phyloP scores from a whole-genome alignment of 192 early-diverging fungal species.

The Coemansia erecta region DNA sequence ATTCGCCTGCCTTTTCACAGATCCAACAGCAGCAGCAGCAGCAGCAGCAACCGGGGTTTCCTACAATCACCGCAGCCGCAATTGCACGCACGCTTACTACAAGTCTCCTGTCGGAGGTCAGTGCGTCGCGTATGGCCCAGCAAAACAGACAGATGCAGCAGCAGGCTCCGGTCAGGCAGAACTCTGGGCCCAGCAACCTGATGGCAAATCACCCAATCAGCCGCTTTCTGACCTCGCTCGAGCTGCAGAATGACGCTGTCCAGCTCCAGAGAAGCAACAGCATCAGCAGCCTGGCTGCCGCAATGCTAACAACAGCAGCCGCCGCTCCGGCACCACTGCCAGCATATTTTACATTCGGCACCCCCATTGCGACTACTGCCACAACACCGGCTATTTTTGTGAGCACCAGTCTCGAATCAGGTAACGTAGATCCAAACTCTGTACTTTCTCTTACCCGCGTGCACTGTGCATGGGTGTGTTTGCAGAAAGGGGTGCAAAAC shows the following conservation, averaged over 20 bases:
- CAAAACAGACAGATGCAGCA: not conserved
- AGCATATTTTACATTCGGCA: slow-evolving; percentile 2
- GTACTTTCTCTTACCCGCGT: not conserved
- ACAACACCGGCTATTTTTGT: slow-evolving; percentile 50
- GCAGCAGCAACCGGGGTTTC: not conserved
- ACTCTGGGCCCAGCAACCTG: not conserved
- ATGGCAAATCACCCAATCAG: slow-evolving; percentile 15
- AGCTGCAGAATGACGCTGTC: slow-evolving; percentile 3
- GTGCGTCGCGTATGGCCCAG: not conserved
- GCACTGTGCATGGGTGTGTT: too few species aligned
- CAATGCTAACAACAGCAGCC: not conserved
- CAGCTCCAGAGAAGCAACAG: slow-evolving; percentile 1
- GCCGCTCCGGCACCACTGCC: not conserved
- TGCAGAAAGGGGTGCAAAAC: too few species aligned
- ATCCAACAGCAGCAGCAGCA: not conserved
- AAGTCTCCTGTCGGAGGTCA: not conserved
- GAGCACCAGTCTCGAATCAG: slow-evolving; percentile 13
- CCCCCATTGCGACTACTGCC: slow-evolving; percentile 25
- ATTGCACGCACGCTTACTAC: not conserved
- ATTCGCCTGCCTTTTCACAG: slow-evolving; percentile 1
- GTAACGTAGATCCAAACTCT: slow-evolving; percentile 13
- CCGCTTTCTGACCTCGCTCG: slow-evolving; percentile 27
- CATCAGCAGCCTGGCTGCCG: not conserved
- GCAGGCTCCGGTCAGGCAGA: slow-evolving; percentile 5
- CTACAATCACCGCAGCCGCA: not conserved